Evolutionary conservation across 345 rosid genomes (phyloP).

Genomic region (Punica granatum): DNA sequence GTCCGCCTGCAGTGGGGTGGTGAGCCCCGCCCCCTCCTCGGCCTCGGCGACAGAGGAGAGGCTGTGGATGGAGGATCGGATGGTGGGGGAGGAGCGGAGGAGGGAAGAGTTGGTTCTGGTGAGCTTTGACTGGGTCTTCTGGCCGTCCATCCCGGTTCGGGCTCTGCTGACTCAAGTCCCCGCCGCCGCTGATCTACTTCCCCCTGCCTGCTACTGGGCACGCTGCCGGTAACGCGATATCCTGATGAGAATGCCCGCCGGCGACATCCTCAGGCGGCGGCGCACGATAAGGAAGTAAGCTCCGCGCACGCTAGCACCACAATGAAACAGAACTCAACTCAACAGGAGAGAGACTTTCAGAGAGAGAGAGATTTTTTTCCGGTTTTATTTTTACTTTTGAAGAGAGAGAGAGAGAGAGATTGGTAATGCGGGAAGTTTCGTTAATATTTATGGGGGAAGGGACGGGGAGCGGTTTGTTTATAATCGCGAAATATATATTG

Average conservation of each 20-base stretch:
- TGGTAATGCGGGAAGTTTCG: neutral
- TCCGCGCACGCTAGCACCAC: slow-evolving; percentile 20
- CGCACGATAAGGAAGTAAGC: slow-evolving; percentile 14
- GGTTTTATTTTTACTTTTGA: neutral
- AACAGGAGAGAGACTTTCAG: neutral
- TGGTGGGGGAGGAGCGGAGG: slow-evolving; percentile 73
- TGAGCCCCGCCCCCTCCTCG: slow-evolving; percentile 29
- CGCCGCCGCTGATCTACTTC: neutral
- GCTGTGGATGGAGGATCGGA: slow-evolving; percentile 85
- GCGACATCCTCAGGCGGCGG: slow-evolving; percentile 38
- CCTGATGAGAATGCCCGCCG: slow-evolving; percentile 29
- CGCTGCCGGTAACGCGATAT: slow-evolving; percentile 46
- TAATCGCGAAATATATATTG: no score
- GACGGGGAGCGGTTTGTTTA: no score
- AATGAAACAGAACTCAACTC: slow-evolving; percentile 19
- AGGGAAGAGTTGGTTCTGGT: slow-evolving; percentile 79
- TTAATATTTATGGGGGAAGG: slow-evolving; percentile 1
- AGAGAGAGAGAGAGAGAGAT: slow-evolving; percentile 4
- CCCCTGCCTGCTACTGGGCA: slow-evolving; percentile 3
- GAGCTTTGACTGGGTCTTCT: slow-evolving; percentile 54
- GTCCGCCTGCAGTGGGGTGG: slow-evolving; percentile 25
- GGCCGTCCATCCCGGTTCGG: slow-evolving; percentile 42
- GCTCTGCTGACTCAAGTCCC: neutral
- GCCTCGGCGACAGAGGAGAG: slow-evolving; percentile 56
- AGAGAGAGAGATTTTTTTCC: neutral